These are phyloP conservation scores for Phytophthora citrophthora DNA, from an alignment of 352 stramenopile genomes.

Conservation along the genomic window DNA sequence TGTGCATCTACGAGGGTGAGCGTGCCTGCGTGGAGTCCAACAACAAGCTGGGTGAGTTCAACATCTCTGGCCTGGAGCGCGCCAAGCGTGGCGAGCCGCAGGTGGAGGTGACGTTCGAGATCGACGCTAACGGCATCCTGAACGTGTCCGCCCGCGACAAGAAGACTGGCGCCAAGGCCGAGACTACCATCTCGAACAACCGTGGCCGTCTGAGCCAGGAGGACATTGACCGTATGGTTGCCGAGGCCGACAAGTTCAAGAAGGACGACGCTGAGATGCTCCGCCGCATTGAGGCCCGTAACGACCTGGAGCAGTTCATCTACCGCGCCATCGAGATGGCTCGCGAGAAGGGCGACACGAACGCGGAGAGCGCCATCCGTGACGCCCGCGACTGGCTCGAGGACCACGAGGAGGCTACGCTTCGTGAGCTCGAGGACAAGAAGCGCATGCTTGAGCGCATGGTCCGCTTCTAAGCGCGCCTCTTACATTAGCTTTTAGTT, in stretches of 20 bases:
- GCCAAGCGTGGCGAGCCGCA: conserved; percentile 91
- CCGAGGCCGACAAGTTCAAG: conserved; percentile 77
- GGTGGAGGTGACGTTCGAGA: conserved; percentile 91
- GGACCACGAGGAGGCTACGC: conserved; percentile 86
- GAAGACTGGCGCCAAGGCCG: conserved; percentile 69
- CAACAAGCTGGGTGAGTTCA: conserved; percentile 94
- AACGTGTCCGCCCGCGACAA: conserved; percentile 91
- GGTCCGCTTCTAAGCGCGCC: conserved; percentile 63
- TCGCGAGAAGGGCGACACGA: conserved; percentile 70
- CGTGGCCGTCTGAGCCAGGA: conserved; percentile 70
- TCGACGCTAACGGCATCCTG: conserved; percentile 94
- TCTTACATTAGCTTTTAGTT: conserved; percentile 40
- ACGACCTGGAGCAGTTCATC: conserved; percentile 76
- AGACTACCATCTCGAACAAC: conserved; percentile 83
- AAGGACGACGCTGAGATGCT: conserved; percentile 78
- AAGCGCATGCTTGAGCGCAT: conserved; percentile 84
- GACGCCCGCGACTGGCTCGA: conserved; percentile 91
- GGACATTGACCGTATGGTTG: conserved; percentile 77
- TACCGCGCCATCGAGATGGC: conserved; percentile 75
- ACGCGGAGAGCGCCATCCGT: conserved; percentile 81
- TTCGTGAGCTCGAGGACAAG: conserved; percentile 96
- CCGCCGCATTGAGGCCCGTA: conserved; percentile 70
- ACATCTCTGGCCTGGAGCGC: conserved; percentile 89
- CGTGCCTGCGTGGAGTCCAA: conserved; percentile 89
- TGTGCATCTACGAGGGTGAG: conserved; percentile 91